These are phyloP conservation scores for Trichoderma reesei DNA, from an alignment of 495 filamentous ascomycete species.

Conservation along the genomic window DNA sequence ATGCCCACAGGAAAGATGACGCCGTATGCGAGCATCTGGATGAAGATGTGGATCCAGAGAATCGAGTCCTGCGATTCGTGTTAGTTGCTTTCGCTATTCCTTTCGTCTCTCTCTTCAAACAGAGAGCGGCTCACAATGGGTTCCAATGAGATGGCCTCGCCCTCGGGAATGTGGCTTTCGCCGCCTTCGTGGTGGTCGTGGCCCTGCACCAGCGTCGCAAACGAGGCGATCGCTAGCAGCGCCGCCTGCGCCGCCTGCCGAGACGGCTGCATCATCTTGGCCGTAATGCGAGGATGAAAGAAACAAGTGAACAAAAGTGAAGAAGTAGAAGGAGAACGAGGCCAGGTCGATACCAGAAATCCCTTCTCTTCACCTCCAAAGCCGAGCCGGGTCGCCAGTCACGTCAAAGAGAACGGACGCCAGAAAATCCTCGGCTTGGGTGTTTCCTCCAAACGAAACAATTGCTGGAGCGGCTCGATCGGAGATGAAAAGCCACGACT, in stretches of 20 bases:
- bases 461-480: background rate
- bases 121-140: constrained; percentile 60
- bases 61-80: constrained; percentile 54
- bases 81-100: constrained; percentile 11
- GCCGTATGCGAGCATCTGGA: constrained; percentile 83
- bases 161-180: constrained; percentile 64
- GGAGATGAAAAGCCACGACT: constrained; percentile 2
- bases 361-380: background rate
- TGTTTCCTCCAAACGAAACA: constrained; percentile 4
- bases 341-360: background rate
- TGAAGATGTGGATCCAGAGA: constrained; percentile 87
- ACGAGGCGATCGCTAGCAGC: constrained; percentile 23
- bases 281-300: constrained; percentile 5
- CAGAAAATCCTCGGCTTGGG: constrained; percentile 1
- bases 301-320: constrained; percentile 5
- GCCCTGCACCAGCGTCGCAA: constrained; percentile 27
- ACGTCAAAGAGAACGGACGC: background rate
- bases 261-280: background rate
- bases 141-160: constrained; percentile 63
- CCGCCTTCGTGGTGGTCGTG: constrained; percentile 57
- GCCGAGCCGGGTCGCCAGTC: background rate
- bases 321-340: background rate
- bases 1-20: constrained; percentile 89
- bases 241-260: constrained; percentile 12
- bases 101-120: background rate